Percentiles rank a stretch among this genome's conserved stretches.
phyloP scores from a whole-genome alignment of 805 yeast species.

The Ogataea henricii region DNA sequence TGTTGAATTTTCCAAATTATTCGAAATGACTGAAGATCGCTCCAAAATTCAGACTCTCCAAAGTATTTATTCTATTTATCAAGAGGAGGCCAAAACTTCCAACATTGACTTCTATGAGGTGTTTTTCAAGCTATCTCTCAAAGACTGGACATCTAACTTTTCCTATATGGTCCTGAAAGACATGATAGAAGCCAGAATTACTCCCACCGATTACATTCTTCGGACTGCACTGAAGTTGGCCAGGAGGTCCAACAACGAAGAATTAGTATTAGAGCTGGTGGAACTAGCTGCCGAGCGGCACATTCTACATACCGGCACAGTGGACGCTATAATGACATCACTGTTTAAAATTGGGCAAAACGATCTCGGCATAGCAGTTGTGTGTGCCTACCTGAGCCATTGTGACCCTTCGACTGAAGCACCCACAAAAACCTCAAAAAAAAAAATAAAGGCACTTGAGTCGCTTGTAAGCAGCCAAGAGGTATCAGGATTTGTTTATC shows the following conservation, averaged over 20 bases:
- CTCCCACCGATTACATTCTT: constrained; percentile 9
- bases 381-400: constrained; percentile 4
- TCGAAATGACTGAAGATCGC: constrained; percentile 70
- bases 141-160: not conserved
- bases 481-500: constrained; percentile 1
- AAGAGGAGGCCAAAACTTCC: constrained; percentile 85
- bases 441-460: not conserved
- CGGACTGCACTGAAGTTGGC: constrained; percentile 9
- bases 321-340: constrained; percentile 3
- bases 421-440: not conserved
- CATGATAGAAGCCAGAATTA: not conserved
- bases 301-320: constrained; percentile 7
- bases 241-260: not conserved
- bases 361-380: constrained; percentile 3
- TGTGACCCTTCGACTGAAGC: not conserved
- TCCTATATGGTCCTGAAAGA: constrained; percentile 6
- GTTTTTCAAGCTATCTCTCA: constrained; percentile 10
- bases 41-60: constrained; percentile 63
- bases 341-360: constrained; percentile 2
- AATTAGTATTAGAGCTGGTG: constrained; percentile 11
- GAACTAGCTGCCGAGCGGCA: constrained; percentile 9
- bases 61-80: constrained; percentile 95
- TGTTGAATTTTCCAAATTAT: constrained; percentile 43
- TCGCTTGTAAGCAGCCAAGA: not conserved
- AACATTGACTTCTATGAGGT: constrained; percentile 41